Base-by-base conservation (phyloP, 1,284 basidiomycete genomes). In the Sanghuangporus baumii region DNA sequence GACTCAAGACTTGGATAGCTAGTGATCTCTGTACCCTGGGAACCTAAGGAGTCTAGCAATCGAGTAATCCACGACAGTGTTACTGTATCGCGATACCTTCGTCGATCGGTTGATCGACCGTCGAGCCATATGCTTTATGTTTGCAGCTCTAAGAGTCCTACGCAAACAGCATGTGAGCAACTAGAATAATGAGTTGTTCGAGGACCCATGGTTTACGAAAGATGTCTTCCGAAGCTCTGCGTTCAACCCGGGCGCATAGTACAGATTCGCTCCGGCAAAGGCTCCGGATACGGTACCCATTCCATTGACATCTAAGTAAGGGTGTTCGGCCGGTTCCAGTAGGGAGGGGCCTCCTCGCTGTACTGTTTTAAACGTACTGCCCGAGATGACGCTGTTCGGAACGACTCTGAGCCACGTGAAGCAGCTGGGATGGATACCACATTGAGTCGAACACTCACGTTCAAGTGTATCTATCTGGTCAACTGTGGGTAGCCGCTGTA, bases 1-100 rank as follows among this genome's bases (percentile, higher is more conserved):
- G 72, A 71, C 68, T 79, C 76, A 8, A 79, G 69, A 65, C 72
- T 69, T 8, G 68, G 69, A 62, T 70, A 73, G 1, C 70, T 62
- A 43, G 67, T 65, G 54, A 75, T 72, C 14, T 61, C 71, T 73
- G 18, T 68, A 54, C 47, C 48, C 48, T 59, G 34, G 20, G 31
- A 7, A 51, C 40, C 11, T 43, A 3, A 43, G 1, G 26, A 31
- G 5, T 31, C 26, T 31, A 31, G 23, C 26, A 31, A 31, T 31
- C 26, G 26, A 31, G 26, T 31, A 31, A 31, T 31, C 26, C 26
- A 31, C 5, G 26, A 31, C 26, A 31, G 26, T 31, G 26, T 31
- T 31, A 31, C 26, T 31, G 34, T 20, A 16, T 14, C 23, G 3
- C 9, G n/a, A 26, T 47, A 61, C 71, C 70, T 74, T 66, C 2